Percentiles rank a stretch among this genome's conserved stretches.
phyloP scores from a whole-genome alignment of 2,329 filamentous ascomycete genomes.

The Hypomyces rosellus region DNA sequence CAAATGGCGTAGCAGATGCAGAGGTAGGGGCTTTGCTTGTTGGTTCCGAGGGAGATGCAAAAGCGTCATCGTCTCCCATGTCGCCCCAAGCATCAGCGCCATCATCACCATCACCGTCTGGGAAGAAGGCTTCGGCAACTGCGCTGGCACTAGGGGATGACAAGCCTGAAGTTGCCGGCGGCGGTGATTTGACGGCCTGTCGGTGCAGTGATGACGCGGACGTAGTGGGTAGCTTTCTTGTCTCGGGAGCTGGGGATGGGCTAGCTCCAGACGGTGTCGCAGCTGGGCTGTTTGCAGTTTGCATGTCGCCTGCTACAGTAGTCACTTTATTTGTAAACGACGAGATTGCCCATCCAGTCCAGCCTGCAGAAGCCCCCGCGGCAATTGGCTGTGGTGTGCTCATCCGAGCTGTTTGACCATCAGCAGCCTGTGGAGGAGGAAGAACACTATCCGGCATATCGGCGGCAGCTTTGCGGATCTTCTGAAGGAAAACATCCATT shows the following conservation, averaged over 20 bases:
- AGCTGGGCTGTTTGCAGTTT: slow-evolving; percentile 46
- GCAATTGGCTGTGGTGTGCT: slow-evolving; percentile 66
- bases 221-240: slow-evolving; percentile 34
- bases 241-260: slow-evolving; percentile 34
- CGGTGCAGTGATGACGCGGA: slow-evolving; percentile 56
- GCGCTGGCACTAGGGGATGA: slow-evolving; percentile 41
- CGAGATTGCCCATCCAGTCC: slow-evolving; percentile 97
- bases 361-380: slow-evolving; percentile 34
- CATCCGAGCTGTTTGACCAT: slow-evolving; percentile 61
- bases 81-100: slow-evolving; percentile 73
- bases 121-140: slow-evolving; percentile 44
- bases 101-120: slow-evolving; percentile 54
- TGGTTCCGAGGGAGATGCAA: slow-evolving; percentile 27
- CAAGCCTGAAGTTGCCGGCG: slow-evolving; percentile 38
- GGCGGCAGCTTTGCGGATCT: slow-evolving; percentile 70
- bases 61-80: slow-evolving; percentile 44
- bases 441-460: slow-evolving; percentile 75
- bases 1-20: slow-evolving; percentile 50
- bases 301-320: slow-evolving; percentile 78
- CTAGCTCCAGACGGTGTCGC: slow-evolving; percentile 26
- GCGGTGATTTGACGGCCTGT: slow-evolving; percentile 51
- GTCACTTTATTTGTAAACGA: slow-evolving; percentile 95
- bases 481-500: slow-evolving; percentile 76
- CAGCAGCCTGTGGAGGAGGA: slow-evolving; percentile 54
- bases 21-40: slow-evolving; percentile 25